Evolutionary conservation across 495 filamentous ascomycete genomes (phyloP), one percentile per base, ranked within the genome.

Genomic region (Penicilliopsis zonata): DNA sequence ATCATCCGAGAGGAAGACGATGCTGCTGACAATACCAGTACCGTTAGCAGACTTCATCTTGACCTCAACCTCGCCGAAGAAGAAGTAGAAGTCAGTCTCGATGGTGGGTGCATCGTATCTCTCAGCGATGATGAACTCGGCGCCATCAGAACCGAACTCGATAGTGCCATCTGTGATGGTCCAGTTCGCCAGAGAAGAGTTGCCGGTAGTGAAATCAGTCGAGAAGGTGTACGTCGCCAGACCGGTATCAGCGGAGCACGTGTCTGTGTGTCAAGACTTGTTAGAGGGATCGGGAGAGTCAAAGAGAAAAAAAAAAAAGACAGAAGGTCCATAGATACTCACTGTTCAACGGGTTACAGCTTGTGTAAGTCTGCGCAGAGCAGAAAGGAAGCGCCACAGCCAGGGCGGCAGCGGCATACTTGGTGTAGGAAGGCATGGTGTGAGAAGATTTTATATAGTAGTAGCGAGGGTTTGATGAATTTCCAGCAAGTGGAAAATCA

Each of bases 191-290:
- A 86, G 85, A 25, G 74, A 74, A 25, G 69, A 70, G 3, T 52
- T 42, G 41, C 79, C 78, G 39, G 67, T 54, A 10, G 71, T 74
- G 57, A 86, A 84, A 59, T 85, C 78, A 56, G 84, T 70, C 36
- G 85, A 64, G 42, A 85, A 78, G 16, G 72, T 59, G 42, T 61
- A 69, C 49, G 68, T 77, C 37, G 81, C 77, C 10, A 92, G 70
- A n/a, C 82, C 84, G 18, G 80, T 69, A 48, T 87, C 63, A n/a
- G 78, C 46, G 10, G 79, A 70, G 44, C 84, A 92, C n/a, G n/a
- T n/a, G n/a, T n/a, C n/a, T n/a, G n/a, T n/a, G n/a, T n/a, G n/a
- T n/a, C n/a, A n/a, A n/a, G n/a, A n/a, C n/a, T n/a, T n/a, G n/a
- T n/a, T n/a, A n/a, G n/a, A n/a, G n/a, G n/a, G n/a, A n/a, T n/a